Conservation (phyloP, 2,329 filamentous ascomycete species). For the Aureobasidium pullulans region DNA sequence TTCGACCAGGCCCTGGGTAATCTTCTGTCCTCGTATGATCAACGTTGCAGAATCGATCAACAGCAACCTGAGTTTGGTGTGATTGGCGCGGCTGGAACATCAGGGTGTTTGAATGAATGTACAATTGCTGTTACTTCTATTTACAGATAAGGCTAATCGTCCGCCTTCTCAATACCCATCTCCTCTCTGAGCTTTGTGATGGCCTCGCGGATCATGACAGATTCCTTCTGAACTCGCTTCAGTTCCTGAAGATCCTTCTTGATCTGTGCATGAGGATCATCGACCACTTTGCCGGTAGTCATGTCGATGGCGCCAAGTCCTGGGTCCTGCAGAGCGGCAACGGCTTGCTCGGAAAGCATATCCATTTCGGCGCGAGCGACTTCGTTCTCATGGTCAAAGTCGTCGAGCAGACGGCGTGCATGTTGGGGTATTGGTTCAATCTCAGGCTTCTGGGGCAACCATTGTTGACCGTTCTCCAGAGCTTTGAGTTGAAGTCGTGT, state of each 20-base stretch:
- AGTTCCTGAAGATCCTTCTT: constrained; percentile 10
- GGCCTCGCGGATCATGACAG: neutral
- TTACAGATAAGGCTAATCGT: neutral
- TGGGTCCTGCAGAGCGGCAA: constrained; percentile 5
- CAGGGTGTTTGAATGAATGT: neutral
- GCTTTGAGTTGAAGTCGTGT: constrained; percentile 17
- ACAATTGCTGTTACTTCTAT: neutral
- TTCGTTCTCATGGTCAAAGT: constrained; percentile 10
- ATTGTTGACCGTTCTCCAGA: constrained; percentile 10
- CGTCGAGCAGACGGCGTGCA: constrained; percentile 9
- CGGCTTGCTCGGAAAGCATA: neutral
- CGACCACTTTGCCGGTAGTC: constrained; percentile 3
- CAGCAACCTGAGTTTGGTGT: too few relatives aligned
- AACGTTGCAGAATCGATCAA: too few relatives aligned
- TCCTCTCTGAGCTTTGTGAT: constrained; percentile 4
- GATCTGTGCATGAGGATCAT: neutral
- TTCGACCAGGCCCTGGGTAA: neutral
- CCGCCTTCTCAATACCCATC: constrained; percentile 2
- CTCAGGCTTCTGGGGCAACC: constrained; percentile 7
- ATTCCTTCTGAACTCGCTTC: constrained; percentile 5
- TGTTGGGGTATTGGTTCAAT: neutral
- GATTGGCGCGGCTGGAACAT: too few relatives aligned
- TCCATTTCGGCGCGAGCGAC: constrained; percentile 7
- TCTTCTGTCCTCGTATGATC: too few relatives aligned
- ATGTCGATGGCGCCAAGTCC: neutral